phyloP scores from a whole-genome alignment of 2,329 filamentous ascomycete genomes.

The Leptographium procerum region DNA sequence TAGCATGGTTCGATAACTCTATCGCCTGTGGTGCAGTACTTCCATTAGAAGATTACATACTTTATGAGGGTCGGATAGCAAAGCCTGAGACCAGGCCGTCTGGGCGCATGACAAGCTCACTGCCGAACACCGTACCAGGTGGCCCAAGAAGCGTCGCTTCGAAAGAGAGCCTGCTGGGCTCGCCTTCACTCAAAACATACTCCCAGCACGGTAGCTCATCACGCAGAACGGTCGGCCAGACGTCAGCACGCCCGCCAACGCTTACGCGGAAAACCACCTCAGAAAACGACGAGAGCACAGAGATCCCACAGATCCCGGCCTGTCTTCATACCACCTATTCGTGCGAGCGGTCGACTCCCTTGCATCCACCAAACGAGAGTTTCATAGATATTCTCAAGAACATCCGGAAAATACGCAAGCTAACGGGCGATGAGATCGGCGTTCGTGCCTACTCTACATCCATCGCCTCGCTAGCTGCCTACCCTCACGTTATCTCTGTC shows the following conservation, averaged over 20 bases:
- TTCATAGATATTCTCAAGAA: constrained; percentile 68
- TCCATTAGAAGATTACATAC: constrained; percentile 36
- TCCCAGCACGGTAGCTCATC: neutral
- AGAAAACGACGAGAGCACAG: constrained; percentile 52
- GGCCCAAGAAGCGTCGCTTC: neutral
- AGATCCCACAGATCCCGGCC: constrained; percentile 54
- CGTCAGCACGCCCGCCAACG: constrained; percentile 11
- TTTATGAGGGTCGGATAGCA: constrained; percentile 39
- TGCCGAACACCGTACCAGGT: constrained; percentile 13
- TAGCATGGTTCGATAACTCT: constrained; percentile 48
- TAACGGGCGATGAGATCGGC: constrained; percentile 67
- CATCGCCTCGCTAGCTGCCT: constrained; percentile 74
- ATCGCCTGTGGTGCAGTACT: constrained; percentile 31
- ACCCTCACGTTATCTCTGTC: constrained; percentile 43
- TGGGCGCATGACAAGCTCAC: neutral
- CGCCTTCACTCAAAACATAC: neutral
- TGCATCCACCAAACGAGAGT: constrained; percentile 55
- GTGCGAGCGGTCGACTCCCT: constrained; percentile 66
- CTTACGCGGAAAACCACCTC: constrained; percentile 63
- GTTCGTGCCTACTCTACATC: constrained; percentile 78
- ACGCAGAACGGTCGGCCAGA: neutral
- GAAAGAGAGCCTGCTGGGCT: neutral
- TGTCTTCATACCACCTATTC: constrained; percentile 59
- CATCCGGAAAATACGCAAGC: constrained; percentile 58
- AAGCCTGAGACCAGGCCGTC: constrained; percentile 2